Conservation (phyloP, 257 asterid species). For the Anisodus acutangulus region DNA sequence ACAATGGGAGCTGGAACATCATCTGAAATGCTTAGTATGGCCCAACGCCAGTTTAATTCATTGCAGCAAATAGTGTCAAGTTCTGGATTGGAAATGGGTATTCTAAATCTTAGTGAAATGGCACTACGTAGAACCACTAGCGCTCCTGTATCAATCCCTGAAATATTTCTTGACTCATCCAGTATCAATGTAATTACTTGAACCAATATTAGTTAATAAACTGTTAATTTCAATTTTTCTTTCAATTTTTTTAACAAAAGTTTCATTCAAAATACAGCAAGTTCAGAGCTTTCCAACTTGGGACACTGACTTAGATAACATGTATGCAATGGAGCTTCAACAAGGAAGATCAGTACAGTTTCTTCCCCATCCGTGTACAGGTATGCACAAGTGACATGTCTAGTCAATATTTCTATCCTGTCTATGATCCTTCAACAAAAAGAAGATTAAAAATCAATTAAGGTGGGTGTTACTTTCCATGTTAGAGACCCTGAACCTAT, state of each 20-base stretch:
- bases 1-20: conserved; percentile 43
- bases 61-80: conserved; percentile 46
- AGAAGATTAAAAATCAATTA: conserved; percentile 19
- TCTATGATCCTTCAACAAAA: conserved; percentile 27
- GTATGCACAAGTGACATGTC: conserved; percentile 42
- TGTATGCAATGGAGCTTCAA: conserved; percentile 62
- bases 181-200: conserved; percentile 50
- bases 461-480: conserved; percentile 16
- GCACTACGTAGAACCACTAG: conserved; percentile 60
- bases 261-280: conserved; percentile 48
- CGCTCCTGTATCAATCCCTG: conserved; percentile 61
- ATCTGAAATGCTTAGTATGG: conserved; percentile 48
- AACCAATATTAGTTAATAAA: background rate
- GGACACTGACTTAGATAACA: conserved; percentile 69
- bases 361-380: conserved; percentile 65
- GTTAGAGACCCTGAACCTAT: conserved; percentile 39
- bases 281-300: conserved; percentile 58
- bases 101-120: conserved; percentile 48
- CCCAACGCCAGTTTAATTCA: conserved; percentile 49
- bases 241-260: conserved; percentile 19
- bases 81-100: conserved; percentile 50
- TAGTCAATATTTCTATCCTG: conserved; percentile 30
- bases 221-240: background rate
- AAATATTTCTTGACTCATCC: conserved; percentile 52
- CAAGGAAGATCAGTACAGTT: conserved; percentile 64